Base-by-base conservation (phyloP, 805 yeast species). In the Osmozyma mogii region DNA sequence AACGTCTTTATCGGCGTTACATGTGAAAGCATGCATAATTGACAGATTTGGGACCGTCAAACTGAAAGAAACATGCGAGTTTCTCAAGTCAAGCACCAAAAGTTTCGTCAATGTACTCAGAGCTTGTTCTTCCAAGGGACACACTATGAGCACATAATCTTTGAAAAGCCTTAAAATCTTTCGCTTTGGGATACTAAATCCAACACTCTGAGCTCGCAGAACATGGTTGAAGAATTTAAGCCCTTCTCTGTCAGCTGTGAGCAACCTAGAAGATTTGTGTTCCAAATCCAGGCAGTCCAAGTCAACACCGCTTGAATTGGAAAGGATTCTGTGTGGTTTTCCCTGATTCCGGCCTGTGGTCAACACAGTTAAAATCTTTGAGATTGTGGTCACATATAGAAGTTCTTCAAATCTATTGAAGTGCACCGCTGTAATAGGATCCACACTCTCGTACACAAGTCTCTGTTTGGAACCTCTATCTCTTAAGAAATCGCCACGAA, bases 381-480 rank as follows among this genome's bases (percentile, higher is more conserved):
- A 72, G 0, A 92, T 76, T 0, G 96, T 82, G 1, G 89, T 65
- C 12, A 84, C 80, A 49, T 72, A 87, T 10, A 87, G 55, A 4
- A 57, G 24, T 18, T 71, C 56, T 2, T 70, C 66, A 10, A 65
- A 66, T 28, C 72, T 68, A 29, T 65, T 65, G 41, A 88, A 72
- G 17, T 71, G 69, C 1, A 89, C 55, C 0, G 84, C 80, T 0
- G 97, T 89, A 12, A 92, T 69, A 1, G 96, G 95, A 28, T 84
- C 92, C 3, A 66, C 58, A 29, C 78, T 72, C 35, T 80, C 84
- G 48, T 77, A 84, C 1, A 88, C 76, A 0, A 80, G 52, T 17
- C 96, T 62, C 46, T 89, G 97, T 40, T 92, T 72, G 7, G 95
- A 76, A 0, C 97, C 97, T 35, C 95, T 62, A 48, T 92, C 98